phyloP scores from a whole-genome alignment of 257 asterid species.

The Osmanthus fragrans region DNA sequence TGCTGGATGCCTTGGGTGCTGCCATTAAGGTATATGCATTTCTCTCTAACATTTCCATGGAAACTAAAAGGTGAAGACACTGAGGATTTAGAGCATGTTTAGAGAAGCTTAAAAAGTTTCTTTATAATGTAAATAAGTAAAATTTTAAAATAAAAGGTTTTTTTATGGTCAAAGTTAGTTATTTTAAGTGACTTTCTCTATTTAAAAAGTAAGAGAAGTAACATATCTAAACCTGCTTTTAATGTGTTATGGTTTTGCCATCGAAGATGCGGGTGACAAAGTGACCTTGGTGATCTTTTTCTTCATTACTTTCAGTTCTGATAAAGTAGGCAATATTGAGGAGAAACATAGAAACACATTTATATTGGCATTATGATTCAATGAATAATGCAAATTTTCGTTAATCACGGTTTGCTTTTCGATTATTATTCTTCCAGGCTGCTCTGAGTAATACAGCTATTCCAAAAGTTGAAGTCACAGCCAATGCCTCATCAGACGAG shows the following conservation, averaged over 20 bases:
- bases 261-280: background rate
- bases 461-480: slow-evolving; percentile 76
- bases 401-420: slow-evolving; percentile 1
- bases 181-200: background rate
- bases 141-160: background rate
- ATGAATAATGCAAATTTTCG: background rate
- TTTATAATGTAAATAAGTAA: background rate
- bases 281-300: background rate
- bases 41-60: background rate
- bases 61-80: background rate
- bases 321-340: slow-evolving; percentile 5
- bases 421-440: slow-evolving; percentile 46
- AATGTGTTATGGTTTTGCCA: background rate
- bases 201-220: background rate
- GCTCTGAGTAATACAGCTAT: slow-evolving; percentile 82
- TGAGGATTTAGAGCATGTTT: background rate
- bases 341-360: background rate
- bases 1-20: slow-evolving; percentile 85
- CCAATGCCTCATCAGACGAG: slow-evolving; percentile 50
- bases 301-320: background rate
- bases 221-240: background rate
- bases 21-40: slow-evolving; percentile 67
- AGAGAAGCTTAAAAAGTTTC: background rate
- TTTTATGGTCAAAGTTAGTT: background rate
- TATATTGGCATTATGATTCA: background rate